phyloP scores from a whole-genome alignment of 495 filamentous ascomycete species.

The Talaromyces nanjingensis region DNA sequence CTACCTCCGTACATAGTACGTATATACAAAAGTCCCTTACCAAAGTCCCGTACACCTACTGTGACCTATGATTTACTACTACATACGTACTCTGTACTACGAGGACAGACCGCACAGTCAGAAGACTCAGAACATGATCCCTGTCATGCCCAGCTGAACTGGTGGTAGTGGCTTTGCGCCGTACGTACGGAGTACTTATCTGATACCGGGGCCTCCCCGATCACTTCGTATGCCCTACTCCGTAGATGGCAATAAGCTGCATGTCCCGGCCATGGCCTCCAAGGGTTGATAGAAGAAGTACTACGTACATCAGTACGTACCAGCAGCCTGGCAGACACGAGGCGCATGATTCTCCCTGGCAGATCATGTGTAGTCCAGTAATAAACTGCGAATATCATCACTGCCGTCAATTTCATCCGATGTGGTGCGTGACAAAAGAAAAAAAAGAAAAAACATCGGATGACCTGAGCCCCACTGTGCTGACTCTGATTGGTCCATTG shows the following conservation, averaged over 20 bases:
- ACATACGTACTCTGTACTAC: neutral
- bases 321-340: neutral
- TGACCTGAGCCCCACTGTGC: neutral
- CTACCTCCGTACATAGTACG: neutral
- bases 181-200: neutral
- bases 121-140: neutral
- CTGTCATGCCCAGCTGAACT: neutral
- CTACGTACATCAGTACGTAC: neutral
- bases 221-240: neutral
- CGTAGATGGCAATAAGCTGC: neutral
- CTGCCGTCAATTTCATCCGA: neutral
- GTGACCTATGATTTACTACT: too few species aligned
- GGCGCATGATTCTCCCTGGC: too few species aligned
- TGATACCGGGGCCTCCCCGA: neutral
- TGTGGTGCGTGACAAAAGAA: neutral
- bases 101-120: neutral
- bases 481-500: neutral
- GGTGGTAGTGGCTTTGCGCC: neutral
- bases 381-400: neutral
- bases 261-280: neutral
- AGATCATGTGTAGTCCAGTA: too few species aligned
- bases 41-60: too few species aligned
- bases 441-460: neutral
- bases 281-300: neutral
- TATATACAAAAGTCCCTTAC: neutral